Conservation (phyloP, 2,329 filamentous ascomycete species). For the Ceratocystis variospora region DNA sequence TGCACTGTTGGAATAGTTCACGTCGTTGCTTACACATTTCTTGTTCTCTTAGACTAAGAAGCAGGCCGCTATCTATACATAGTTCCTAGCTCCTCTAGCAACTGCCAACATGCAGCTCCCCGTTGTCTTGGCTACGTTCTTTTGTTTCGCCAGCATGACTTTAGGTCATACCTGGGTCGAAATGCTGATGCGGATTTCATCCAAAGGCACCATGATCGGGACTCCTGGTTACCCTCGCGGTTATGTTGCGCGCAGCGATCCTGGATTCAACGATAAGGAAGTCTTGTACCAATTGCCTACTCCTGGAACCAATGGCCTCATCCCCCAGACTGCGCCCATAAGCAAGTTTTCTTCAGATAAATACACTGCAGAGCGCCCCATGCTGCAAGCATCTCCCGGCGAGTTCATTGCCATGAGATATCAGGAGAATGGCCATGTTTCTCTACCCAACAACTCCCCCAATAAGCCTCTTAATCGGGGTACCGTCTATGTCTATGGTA, state of each 20-base stretch:
- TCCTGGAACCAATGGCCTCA: conserved; percentile 34
- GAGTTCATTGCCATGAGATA: conserved; percentile 54
- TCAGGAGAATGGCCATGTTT: conserved; percentile 66
- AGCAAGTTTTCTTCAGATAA: conserved; percentile 48
- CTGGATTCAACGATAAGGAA: conserved; percentile 43
- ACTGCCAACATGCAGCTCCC: not conserved
- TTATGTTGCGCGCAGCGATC: conserved; percentile 43
- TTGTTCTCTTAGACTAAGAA: not conserved
- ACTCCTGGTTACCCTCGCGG: conserved; percentile 61
- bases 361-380: conserved; percentile 45
- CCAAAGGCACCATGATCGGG: conserved; percentile 61
- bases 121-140: not conserved
- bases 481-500: conserved; percentile 64
- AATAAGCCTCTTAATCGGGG: conserved; percentile 53
- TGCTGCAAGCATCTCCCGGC: conserved; percentile 46
- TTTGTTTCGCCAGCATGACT: conserved; percentile 10
- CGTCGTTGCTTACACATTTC: not conserved
- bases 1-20: not conserved
- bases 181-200: conserved; percentile 53
- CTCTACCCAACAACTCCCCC: conserved; percentile 39
- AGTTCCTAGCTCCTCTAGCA: conserved; percentile 1
- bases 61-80: not conserved
- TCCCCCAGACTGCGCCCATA: conserved; percentile 40
- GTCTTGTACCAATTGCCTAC: conserved; percentile 52
- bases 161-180: conserved; percentile 73